Base-by-base conservation (phyloP, 2,329 filamentous ascomycete genomes). In the Malbranchea zuffiana region DNA sequence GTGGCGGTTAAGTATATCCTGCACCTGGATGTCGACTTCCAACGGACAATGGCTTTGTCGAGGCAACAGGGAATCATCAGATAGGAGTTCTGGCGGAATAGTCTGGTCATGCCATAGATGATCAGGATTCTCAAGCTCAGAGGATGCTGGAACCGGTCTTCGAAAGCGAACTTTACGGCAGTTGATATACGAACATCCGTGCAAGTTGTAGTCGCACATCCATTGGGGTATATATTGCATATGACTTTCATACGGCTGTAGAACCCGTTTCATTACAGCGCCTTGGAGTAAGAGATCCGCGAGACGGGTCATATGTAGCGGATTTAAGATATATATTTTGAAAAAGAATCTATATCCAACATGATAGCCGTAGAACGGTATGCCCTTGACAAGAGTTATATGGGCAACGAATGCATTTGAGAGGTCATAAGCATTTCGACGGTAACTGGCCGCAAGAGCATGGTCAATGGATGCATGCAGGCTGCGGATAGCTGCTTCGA, bases 151-250 rank as follows among this genome's bases (percentile, higher is more conserved):
- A 2, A 95, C 66, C 0, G 86, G 86, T 2, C 68, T 67, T 37
- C 90, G 75, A 53, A 94, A 95, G 18, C 63, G 69, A 1, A 78
- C 74, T 44, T 75, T 82, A 6, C 67, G 67, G 33, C 77, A 80
- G 41, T 88, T 74, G 46, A 96, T 76, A 50, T 88, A 92, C 39
- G 77, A 80, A 54, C 90, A 98, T 5, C 92, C 92, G 56, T 93
- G 96, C 47, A 98, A 67, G 54, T 95, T 98, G 66, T 92, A 98
- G 57, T 98, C 92, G 46, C 80, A 82, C 90, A 98, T 96, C 74
- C 92, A 98, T 60, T 98, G 92, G 6, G 90, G 69, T 6, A 95
- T 64, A 55, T 87, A 96, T 53, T 94, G 85, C 44, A 96, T 60
- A 56, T 98, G 92, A 12, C 83, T 86, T 61, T 98, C 90, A 53